A percentile compares a stretch with the other conserved stretches of the same genome.
Evolutionary conservation across 768 basidiomycete genomes (phyloP).

Genomic region (Cystobasidium onofrii): DNA sequence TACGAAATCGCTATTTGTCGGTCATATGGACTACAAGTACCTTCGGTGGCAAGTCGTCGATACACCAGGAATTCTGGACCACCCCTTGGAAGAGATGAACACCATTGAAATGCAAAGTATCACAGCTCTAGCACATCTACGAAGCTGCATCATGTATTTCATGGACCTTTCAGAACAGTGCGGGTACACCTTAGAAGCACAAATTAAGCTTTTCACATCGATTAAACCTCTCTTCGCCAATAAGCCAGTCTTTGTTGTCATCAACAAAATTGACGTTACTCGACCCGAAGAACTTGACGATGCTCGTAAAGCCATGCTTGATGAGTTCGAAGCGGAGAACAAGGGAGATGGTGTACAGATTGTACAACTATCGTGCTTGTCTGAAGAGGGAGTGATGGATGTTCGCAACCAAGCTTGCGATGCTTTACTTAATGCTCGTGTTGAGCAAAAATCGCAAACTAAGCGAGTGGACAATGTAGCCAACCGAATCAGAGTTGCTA

Average conservation of each 20-base stretch:
- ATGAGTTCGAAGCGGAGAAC: conserved; percentile 65
- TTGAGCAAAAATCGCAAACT: conserved; percentile 87
- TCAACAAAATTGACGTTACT: conserved; percentile 95
- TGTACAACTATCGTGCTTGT: conserved; percentile 84
- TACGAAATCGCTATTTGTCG: conserved; percentile 95
- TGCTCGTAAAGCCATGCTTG: conserved; percentile 68
- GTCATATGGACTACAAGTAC: conserved; percentile 98
- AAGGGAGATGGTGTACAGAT: conserved; percentile 55
- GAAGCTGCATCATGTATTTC: conserved; percentile 89
- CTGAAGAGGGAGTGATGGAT: conserved; percentile 95
- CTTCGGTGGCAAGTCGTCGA: conserved; percentile 99
- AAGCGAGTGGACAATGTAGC: conserved; percentile 83
- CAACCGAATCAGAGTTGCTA: conserved; percentile 92
- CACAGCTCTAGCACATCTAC: conserved; percentile 91
- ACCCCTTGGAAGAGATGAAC: conserved; percentile 99
- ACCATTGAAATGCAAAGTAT: conserved; percentile 99
- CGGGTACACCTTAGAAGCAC: conserved; percentile 92
- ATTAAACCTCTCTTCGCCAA: conserved; percentile 93
- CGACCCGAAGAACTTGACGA: conserved; percentile 73
- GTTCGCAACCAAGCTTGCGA: conserved; percentile 94
- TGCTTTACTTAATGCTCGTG: conserved; percentile 84
- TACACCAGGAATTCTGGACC: conserved; percentile 95
- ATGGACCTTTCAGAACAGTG: conserved; percentile 99
- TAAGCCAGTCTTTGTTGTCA: conserved; percentile 86
- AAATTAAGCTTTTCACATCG: conserved; percentile 97